Evolutionary conservation across 768 basidiomycete genomes (phyloP), one percentile per base, ranked within the genome.

Genomic region (Calocybe cyanea): DNA sequence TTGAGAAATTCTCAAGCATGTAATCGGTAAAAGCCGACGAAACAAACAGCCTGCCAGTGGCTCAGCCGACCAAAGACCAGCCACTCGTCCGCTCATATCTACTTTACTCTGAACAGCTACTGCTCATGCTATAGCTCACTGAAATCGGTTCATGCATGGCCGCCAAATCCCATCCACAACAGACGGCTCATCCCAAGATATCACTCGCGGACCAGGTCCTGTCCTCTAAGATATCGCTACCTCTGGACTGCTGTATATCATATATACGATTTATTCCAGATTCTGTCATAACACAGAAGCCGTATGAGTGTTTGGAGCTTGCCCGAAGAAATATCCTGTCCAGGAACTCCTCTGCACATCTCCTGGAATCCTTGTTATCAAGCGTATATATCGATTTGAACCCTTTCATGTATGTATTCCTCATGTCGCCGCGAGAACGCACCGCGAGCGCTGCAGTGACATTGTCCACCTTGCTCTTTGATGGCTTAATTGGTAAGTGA

Each of bases 381-480:
- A 71, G 72, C 49, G 73, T 78, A 20, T 68, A 76, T 51, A 62
- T 79, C 38, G 67, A 67, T 25, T 62, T 70, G 41, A 63, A 65
- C 19, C 58, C 68, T 7, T 70, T 63, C 19, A 68, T 87, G 43
- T 78, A 84, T 63, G 71, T 79, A n/a, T 88, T 85, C 59, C 62
- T 64, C 13, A 61, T 86, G 21, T 66, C 70, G 14, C 64, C 73
- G 20, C 47, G 55, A 2, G 65, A 69, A 38, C 45, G 50, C 13
- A 50, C 60, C 25, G 62, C 64, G 18, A 47, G 61, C 21, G 62
- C 63, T 30, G 59, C 66, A 10, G 53, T 57, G 20, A 39, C 58
- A 17, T 60, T 83, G 32, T 56, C 55, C 48, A 50, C 52, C 13
- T 57, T 83, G 21, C 57, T 64, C 21, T 65, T 83, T 31, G 75